Evolutionary conservation across 306 rosid species (phyloP).

Genomic region (Dalbergia cochinchinensis): DNA sequence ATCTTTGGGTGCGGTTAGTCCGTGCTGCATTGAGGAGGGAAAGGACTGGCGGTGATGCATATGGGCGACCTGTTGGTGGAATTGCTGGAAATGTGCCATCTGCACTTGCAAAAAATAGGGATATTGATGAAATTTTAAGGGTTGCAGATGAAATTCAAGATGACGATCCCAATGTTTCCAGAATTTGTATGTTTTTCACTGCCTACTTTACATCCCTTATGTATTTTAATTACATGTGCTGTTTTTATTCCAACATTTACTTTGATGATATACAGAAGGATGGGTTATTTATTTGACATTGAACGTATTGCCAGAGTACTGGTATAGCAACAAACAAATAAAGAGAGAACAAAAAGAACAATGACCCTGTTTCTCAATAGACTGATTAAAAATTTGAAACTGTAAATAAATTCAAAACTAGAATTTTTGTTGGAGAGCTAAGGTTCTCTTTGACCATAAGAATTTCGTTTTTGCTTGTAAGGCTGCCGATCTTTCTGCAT

Average conservation of each 20-base stretch:
- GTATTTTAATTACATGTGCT: background rate
- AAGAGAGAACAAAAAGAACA: background rate
- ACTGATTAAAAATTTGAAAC: background rate
- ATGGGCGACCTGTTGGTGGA: conserved; percentile 71
- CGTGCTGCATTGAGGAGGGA: conserved; percentile 83
- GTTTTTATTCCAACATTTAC: background rate
- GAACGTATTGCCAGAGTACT: background rate
- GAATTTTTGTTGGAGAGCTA: background rate
- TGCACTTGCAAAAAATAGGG: conserved; percentile 90
- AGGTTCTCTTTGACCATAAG: background rate
- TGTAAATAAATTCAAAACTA: conserved; percentile 13
- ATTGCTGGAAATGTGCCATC: conserved; percentile 94
- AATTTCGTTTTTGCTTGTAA: background rate
- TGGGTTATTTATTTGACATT: conserved; percentile 5
- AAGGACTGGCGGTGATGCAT: conserved; percentile 76
- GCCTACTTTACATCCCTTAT: background rate
- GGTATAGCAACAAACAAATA: background rate
- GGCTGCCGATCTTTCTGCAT: too few species aligned
- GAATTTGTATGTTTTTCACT: conserved; percentile 70
- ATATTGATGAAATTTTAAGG: conserved; percentile 92
- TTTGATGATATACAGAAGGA: conserved; percentile 3
- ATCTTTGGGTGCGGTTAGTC: conserved; percentile 89
- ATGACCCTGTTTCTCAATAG: background rate
- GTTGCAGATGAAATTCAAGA: conserved; percentile 98
- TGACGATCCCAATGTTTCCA: conserved; percentile 79